Percentiles rank a stretch among this genome's conserved stretches.
Evolutionary conservation across 1,284 basidiomycete genomes (phyloP).

Genomic region (Malassezia dermatis): DNA sequence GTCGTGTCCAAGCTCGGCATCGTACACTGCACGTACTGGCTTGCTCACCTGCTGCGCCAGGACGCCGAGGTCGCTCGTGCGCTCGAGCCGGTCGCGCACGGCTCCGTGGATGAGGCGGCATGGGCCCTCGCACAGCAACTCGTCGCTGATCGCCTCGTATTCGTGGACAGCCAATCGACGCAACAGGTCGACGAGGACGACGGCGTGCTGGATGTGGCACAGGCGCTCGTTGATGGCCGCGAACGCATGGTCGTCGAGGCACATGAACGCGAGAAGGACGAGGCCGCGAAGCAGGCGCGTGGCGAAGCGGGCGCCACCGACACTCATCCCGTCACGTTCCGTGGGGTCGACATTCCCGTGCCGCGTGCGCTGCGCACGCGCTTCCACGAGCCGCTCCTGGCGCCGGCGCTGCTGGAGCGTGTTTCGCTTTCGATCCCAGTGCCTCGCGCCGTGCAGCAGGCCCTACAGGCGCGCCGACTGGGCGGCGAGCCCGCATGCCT

Average conservation of each 20-base stretch:
- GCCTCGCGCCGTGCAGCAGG: conserved; percentile 9
- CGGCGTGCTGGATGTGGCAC: conserved; percentile 58
- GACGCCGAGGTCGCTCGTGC: conserved; percentile 33
- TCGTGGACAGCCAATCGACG: conserved; percentile 12
- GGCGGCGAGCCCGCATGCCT: conserved; percentile 16
- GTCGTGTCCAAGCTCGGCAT: conserved; percentile 30
- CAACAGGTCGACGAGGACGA: conserved; percentile 61
- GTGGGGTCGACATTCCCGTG: conserved; percentile 33
- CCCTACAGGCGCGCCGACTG: conserved; percentile 6
- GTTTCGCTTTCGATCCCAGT: conserved; percentile 11
- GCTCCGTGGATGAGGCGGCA: background rate
- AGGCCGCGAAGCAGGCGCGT: conserved; percentile 69
- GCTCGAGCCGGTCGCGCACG: conserved; percentile 22
- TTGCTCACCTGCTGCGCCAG: conserved; percentile 35
- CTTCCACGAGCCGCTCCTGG: conserved; percentile 36
- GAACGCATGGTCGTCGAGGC: conserved; percentile 21
- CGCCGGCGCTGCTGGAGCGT: conserved; percentile 29
- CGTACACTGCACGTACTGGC: conserved; percentile 37
- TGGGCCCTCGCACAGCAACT: conserved; percentile 28
- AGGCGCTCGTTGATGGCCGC: conserved; percentile 48
- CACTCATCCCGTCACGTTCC: conserved; percentile 26
- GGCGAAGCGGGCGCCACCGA: conserved; percentile 49
- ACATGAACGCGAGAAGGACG: conserved; percentile 32
- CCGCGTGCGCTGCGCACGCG: conserved; percentile 27
- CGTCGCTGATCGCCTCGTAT: conserved; percentile 27